Conservation (phyloP, 306 rosid species). For the Cucurbita maxima region DNA sequence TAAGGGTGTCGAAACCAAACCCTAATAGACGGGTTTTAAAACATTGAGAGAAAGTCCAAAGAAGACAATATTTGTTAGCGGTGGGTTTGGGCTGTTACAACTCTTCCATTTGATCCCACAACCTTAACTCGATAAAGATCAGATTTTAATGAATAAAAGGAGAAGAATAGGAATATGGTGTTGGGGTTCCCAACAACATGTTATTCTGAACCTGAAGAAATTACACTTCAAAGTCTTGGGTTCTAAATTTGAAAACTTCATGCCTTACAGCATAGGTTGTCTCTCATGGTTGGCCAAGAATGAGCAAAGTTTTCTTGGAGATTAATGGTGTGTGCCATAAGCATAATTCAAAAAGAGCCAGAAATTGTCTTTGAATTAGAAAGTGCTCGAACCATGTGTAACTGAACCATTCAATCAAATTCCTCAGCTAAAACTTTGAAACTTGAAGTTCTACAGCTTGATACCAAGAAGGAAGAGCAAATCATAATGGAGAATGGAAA, state of each 20-base stretch:
- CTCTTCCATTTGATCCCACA: neutral
- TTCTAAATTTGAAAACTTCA: neutral
- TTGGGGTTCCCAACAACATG: neutral
- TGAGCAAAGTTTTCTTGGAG: neutral
- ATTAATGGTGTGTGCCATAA: neutral
- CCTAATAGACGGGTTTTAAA: too few species aligned
- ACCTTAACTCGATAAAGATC: neutral
- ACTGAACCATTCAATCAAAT: neutral
- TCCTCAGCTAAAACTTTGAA: neutral
- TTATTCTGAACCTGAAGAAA: neutral
- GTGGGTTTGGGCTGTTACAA: neutral
- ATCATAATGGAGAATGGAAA: neutral
- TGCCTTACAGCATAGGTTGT: neutral
- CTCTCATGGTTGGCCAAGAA: neutral
- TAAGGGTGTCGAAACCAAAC: too few species aligned
- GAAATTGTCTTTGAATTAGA: neutral
- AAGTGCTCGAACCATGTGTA: neutral
- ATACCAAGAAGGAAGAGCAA: neutral
- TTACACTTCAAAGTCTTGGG: neutral
- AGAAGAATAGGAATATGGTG: neutral
- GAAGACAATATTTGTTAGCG: too few species aligned
- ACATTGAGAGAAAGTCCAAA: too few species aligned
- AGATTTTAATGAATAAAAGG: neutral
- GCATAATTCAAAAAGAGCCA: neutral
- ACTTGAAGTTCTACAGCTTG: neutral